Evolutionary conservation across 352 stramenopile species (phyloP).

Genomic region (Phytophthora hibernalis): DNA sequence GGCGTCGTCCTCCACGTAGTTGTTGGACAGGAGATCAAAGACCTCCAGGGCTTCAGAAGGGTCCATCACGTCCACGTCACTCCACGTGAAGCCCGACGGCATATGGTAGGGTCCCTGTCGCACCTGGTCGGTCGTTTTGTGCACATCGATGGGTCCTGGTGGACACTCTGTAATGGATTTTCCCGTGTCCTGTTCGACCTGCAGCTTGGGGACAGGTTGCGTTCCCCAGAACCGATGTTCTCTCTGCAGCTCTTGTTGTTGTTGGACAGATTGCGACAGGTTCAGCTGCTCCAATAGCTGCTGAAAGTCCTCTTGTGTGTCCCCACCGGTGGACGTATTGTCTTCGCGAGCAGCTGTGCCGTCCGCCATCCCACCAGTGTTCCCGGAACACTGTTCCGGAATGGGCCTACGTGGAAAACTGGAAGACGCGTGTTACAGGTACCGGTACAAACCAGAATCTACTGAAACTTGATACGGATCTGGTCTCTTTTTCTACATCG

Average conservation of each 20-base stretch:
- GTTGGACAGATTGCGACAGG: constrained; percentile 41
- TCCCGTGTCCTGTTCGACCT: not conserved
- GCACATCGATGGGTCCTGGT: constrained; percentile 92
- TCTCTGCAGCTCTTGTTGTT: constrained; percentile 37
- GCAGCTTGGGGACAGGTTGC: constrained; percentile 80
- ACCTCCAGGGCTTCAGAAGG: constrained; percentile 87
- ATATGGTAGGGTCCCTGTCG: constrained; percentile 95
- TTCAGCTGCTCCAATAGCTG: constrained; percentile 71
- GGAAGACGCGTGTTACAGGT: too few relatives aligned
- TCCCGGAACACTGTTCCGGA: too few relatives aligned
- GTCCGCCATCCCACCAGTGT: not conserved
- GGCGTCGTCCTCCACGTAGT: constrained; percentile 99
- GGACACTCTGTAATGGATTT: not conserved
- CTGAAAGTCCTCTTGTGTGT: constrained; percentile 80
- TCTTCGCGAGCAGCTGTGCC: too few relatives aligned
- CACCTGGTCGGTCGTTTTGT: constrained; percentile 92
- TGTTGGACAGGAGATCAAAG: constrained; percentile 96
- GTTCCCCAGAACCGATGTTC: constrained; percentile 93
- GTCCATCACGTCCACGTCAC: constrained; percentile 90
- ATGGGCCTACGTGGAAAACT: too few relatives aligned
- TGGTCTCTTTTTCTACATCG: too few relatives aligned
- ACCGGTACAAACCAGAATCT: too few relatives aligned
- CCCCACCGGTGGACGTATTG: not conserved
- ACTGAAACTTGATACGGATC: too few relatives aligned
- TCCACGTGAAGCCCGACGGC: constrained; percentile 96